phyloP scores from a whole-genome alignment of 2,329 filamentous ascomycete species.

The Apiospora rasikravindrae region DNA sequence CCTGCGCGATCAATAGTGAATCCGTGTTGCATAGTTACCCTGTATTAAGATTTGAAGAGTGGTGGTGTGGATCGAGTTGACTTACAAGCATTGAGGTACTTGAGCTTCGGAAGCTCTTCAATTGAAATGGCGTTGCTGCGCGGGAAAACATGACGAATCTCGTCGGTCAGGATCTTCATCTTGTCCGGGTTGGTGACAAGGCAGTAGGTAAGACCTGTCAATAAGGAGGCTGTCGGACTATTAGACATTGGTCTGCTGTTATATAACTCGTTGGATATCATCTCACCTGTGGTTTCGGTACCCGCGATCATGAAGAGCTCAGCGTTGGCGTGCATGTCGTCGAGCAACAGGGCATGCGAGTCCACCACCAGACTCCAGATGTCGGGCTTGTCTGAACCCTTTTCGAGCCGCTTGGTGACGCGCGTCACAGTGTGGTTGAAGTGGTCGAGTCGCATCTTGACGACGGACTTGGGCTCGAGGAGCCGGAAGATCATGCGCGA shows the following conservation, averaged over 20 bases:
- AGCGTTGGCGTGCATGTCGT: conserved; percentile 27
- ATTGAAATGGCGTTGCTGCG: conserved; percentile 35
- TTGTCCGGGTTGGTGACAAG: conserved; percentile 32
- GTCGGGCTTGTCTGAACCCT: not conserved
- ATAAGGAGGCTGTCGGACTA: conserved; percentile 31
- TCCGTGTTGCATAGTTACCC: not conserved
- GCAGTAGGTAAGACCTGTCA: conserved; percentile 29
- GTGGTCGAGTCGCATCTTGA: conserved; percentile 19
- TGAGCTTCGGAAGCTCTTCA: conserved; percentile 28
- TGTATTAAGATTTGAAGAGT: not conserved
- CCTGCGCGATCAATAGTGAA: not conserved
- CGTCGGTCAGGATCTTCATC: conserved; percentile 30
- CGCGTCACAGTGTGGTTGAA: not conserved
- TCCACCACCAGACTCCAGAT: conserved; percentile 13
- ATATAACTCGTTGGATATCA: not conserved
- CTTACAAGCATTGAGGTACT: conserved; percentile 34
- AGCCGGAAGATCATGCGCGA: conserved; percentile 26
- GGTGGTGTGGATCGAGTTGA: not conserved
- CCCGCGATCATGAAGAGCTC: conserved; percentile 26
- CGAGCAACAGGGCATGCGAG: conserved; percentile 23
- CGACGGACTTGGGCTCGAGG: conserved; percentile 29
- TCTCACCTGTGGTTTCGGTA: conserved; percentile 24
- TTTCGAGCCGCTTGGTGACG: not conserved
- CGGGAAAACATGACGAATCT: conserved; percentile 34
- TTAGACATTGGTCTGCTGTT: too few species aligned